Percentiles rank a stretch among this genome's conserved stretches.
These are phyloP conservation scores for Pichia pseudocactophila DNA, from an alignment of 805 yeast species.

Conservation along the genomic window DNA sequence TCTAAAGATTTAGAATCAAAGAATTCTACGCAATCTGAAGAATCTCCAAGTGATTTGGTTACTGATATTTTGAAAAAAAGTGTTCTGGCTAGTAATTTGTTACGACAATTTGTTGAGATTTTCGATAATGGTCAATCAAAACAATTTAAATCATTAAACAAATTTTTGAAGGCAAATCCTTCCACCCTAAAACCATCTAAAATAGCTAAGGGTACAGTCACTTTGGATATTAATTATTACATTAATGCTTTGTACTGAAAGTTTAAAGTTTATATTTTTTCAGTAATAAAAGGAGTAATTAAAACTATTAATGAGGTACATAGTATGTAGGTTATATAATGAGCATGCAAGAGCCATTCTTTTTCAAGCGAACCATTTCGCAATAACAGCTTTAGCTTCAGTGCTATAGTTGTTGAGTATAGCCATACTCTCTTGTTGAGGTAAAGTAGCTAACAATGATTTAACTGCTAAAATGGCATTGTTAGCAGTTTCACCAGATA, in stretches of 20 bases:
- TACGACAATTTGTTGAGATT: slow-evolving; percentile 26
- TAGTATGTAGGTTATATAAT: background rate
- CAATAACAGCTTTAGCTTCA: slow-evolving; percentile 48
- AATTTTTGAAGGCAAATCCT: slow-evolving; percentile 23
- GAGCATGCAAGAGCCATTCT: background rate
- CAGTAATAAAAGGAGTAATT: background rate
- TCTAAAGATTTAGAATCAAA: background rate
- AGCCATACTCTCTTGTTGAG: slow-evolving; percentile 60
- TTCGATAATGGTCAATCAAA: slow-evolving; percentile 26
- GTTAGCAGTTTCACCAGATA: slow-evolving; percentile 66
- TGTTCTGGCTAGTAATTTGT: slow-evolving; percentile 21
- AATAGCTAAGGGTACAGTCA: slow-evolving; percentile 21
- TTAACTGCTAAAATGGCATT: slow-evolving; percentile 55
- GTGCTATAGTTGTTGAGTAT: slow-evolving; percentile 55
- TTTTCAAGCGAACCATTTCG: slow-evolving; percentile 22
- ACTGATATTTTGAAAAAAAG: slow-evolving; percentile 19
- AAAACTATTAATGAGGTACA: background rate
- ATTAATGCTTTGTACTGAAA: background rate
- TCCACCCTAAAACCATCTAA: slow-evolving; percentile 29
- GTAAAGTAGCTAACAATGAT: slow-evolving; percentile 51
- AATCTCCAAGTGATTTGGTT: slow-evolving; percentile 3
- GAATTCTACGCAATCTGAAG: background rate
- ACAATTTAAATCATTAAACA: slow-evolving; percentile 22
- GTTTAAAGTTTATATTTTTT: background rate
- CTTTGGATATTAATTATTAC: slow-evolving; percentile 15